These are phyloP conservation scores for Cryptosporidium canis DNA, from an alignment of 169 alveolate genomes.

Conservation along the genomic window DNA sequence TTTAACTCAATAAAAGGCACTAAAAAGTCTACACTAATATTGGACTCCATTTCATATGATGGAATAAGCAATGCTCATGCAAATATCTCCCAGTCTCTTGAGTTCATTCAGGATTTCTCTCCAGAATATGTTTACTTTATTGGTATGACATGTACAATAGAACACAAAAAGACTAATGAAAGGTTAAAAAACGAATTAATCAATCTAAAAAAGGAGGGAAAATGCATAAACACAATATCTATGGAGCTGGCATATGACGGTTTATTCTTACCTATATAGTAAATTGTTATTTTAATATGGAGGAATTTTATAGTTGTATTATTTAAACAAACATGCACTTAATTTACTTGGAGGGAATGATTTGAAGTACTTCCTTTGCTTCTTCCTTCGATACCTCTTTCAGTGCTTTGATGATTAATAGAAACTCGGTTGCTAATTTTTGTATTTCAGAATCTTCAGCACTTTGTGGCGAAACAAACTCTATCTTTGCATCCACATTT, in stretches of 20 bases:
- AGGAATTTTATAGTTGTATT: background rate
- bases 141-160: constrained; percentile 66
- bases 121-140: constrained; percentile 61
- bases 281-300: background rate
- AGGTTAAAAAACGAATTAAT: constrained; percentile 12
- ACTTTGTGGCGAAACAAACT: constrained; percentile 18
- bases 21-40: constrained; percentile 19
- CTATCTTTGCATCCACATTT: background rate
- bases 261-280: constrained; percentile 63
- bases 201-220: constrained; percentile 30
- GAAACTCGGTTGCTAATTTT: constrained; percentile 57
- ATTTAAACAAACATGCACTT: background rate
- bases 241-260: constrained; percentile 60
- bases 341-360: constrained; percentile 41
- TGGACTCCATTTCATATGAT: constrained; percentile 53
- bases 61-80: constrained; percentile 65
- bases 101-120: constrained; percentile 11
- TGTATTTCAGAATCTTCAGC: constrained; percentile 64
- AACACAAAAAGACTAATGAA: constrained; percentile 18
- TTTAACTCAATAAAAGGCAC: background rate
- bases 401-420: constrained; percentile 47
- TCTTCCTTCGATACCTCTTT: constrained; percentile 62
- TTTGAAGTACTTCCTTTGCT: constrained; percentile 52
- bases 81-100: constrained; percentile 11
- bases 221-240: constrained; percentile 37